Evolutionary conservation across 768 basidiomycete species (phyloP).

Genomic region (Nidularia pulvinata): DNA sequence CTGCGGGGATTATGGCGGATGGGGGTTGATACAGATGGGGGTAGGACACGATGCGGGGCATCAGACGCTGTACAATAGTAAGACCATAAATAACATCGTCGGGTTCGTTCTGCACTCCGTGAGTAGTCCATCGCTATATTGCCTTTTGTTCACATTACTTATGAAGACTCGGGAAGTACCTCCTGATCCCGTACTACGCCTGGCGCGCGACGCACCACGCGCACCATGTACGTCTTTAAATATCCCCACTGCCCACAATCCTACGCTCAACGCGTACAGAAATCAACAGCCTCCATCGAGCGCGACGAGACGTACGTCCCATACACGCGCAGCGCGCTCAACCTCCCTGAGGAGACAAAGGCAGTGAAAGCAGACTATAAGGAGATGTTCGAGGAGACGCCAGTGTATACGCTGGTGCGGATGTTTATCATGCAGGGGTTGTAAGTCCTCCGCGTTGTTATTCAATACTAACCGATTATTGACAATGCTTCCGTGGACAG

Average conservation of each 20-base stretch:
- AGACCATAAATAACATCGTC: constrained; percentile 35
- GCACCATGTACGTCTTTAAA: constrained; percentile 49
- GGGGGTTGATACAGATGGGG: background rate
- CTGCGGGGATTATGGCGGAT: background rate
- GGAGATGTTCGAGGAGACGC: constrained; percentile 53
- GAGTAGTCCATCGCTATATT: constrained; percentile 4
- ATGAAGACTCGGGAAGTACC: constrained; percentile 25
- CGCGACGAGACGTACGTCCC: constrained; percentile 79
- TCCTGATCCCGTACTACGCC: constrained; percentile 60
- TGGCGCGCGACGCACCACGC: constrained; percentile 72
- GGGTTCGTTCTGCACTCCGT: constrained; percentile 50
- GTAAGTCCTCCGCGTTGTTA: constrained; percentile 23
- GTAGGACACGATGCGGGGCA: constrained; percentile 47
- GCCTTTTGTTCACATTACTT: constrained; percentile 4
- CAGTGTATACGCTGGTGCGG: constrained; percentile 36
- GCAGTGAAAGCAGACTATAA: constrained; percentile 40
- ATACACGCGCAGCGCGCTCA: constrained; percentile 35
- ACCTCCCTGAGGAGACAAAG: constrained; percentile 33
- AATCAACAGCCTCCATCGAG: constrained; percentile 74
- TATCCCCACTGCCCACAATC: background rate
- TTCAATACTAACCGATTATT: too few species aligned
- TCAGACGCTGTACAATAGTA: constrained; percentile 33
- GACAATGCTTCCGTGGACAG: constrained; percentile 10
- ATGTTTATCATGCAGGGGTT: constrained; percentile 50
- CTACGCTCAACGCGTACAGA: constrained; percentile 17